Evolutionary conservation across 768 basidiomycete species (phyloP).

Genomic region (Amanita phalloides): DNA sequence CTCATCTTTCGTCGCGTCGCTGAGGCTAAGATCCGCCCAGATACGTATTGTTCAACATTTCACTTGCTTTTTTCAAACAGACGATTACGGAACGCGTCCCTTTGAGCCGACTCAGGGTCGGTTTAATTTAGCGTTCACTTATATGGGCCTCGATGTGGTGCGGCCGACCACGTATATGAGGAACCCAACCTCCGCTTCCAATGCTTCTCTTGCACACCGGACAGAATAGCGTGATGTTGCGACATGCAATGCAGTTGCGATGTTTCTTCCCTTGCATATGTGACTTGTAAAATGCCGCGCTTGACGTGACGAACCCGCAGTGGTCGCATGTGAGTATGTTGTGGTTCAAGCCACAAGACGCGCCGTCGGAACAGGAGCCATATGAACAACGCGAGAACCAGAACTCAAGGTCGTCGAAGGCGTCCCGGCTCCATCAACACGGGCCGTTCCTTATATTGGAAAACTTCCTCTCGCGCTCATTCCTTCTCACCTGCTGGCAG

Average conservation of each 20-base stretch:
- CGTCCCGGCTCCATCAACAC: slow-evolving; percentile 1
- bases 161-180: slow-evolving; percentile 1
- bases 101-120: not conserved
- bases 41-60: not conserved
- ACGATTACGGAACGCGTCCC: not conserved
- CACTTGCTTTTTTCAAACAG: not conserved
- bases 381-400: slow-evolving; percentile 12
- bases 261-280: slow-evolving; percentile 11
- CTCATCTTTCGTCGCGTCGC: too few species aligned
- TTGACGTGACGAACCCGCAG: slow-evolving; percentile 12
- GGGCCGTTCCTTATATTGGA: slow-evolving; percentile 4
- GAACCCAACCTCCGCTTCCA: not conserved
- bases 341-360: slow-evolving; percentile 8
- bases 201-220: slow-evolving; percentile 12
- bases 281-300: slow-evolving; percentile 8
- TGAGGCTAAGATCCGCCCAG: not conserved
- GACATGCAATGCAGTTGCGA: slow-evolving; percentile 1
- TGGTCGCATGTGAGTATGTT: slow-evolving; percentile 12
- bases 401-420: slow-evolving; percentile 5
- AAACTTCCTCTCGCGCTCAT: slow-evolving; percentile 3
- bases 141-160: not conserved
- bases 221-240: slow-evolving; percentile 3
- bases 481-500: not conserved
- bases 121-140: not conserved
- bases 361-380: slow-evolving; percentile 11